Base-by-base conservation (phyloP, 2,329 filamentous ascomycete species). In the Arthrobotrys conoides region DNA sequence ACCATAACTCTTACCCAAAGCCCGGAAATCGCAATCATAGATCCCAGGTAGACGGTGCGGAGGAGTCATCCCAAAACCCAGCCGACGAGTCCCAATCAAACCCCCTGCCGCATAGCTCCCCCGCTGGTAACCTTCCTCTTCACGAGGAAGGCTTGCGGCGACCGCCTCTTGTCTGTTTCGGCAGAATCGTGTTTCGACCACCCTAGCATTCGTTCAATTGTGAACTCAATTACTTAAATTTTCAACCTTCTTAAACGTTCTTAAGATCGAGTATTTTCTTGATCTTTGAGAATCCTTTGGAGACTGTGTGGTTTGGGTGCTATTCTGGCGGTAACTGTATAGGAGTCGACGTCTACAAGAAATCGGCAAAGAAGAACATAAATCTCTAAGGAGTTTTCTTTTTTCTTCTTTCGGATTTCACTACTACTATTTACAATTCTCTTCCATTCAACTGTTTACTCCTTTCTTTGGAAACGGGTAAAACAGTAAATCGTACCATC, bases 51-150 rank as follows among this genome's bases (percentile, higher is more conserved):
- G 49, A 46, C 73, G 73, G 66, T 64, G 67, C 63, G 73, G 73
- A 77, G 73, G 73, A 77, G 73, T 44, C 57, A 24, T 61, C 67
- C 61, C 68, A 51, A 71, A 71, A 77, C 67, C 73, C 73, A 71
- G 66, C 55, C 67, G 73, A 77, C 73, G 67, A 77, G 73, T 77
- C 24, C 38, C 68, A 69, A 73, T 57, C 76, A 72, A 79, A 73
- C 55, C 92, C 97, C 93, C 95, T 98, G 96, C 96, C 96, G 96
- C 95, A 99, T 99, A 98, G 93, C 93, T 96, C 92, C 91, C 90
- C 90, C 91, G 91, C 90, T 90, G 89, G 91, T 92, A 92, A 94
- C 97, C 95, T 98, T 98, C 95, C 94, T 97, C 95, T 96, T 88
- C 88, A 88, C 86, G 95, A 94, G 96, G 96, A 95, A 96, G 96